phyloP scores from a whole-genome alignment of 2,329 filamentous ascomycete genomes.

The Diaporthe caulivora region DNA sequence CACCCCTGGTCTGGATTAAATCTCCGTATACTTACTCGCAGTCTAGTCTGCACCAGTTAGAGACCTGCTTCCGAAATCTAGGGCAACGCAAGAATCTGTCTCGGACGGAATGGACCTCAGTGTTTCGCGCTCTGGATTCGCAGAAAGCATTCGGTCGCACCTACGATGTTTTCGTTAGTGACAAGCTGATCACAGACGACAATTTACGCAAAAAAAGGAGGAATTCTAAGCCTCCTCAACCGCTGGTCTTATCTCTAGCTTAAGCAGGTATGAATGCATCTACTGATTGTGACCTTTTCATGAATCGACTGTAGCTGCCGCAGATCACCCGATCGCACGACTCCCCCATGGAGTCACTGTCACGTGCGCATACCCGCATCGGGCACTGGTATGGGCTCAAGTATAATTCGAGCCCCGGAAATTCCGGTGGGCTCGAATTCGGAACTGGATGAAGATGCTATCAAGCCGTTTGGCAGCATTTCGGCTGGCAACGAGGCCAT shows the following conservation, averaged over 20 bases:
- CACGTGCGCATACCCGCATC: neutral
- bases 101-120: neutral
- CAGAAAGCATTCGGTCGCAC: neutral
- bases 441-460: no score
- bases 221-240: neutral
- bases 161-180: neutral
- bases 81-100: slow-evolving; percentile 10
- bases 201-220: neutral
- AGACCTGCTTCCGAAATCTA: neutral
- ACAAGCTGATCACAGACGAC: neutral
- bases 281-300: rapidly evolving
- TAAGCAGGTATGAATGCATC: neutral
- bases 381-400: no score
- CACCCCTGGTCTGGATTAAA: neutral
- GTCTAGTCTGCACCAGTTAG: neutral
- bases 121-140: neutral
- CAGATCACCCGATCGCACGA: neutral
- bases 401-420: no score
- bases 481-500: no score
- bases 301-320: neutral
- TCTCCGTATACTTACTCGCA: neutral
- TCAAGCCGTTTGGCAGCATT: no score
- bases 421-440: no score
- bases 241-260: neutral
- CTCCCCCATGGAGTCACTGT: neutral